Evolutionary conservation across 108 stramenopile species (phyloP).

Genomic region (Cylindrotheca fusiformis): DNA sequence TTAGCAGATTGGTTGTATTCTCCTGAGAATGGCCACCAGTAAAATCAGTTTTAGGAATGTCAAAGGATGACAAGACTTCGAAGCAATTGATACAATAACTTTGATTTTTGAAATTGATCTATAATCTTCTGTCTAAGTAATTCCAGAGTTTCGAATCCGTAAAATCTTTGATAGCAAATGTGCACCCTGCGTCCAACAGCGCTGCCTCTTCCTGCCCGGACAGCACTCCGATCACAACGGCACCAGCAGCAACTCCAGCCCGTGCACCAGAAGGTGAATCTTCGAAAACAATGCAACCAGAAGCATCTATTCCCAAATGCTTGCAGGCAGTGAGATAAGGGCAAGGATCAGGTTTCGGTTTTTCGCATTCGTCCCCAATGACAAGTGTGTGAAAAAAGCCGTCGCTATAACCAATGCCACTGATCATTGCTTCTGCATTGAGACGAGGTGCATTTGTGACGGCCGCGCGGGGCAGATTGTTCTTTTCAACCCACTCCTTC

Average conservation of each 20-base stretch:
- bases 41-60: background rate
- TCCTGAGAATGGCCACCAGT: background rate
- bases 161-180: conserved; percentile 7
- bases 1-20: too few species aligned
- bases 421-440: conserved; percentile 27
- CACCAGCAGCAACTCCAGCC: conserved; percentile 29
- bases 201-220: conserved; percentile 22
- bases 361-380: conserved; percentile 33
- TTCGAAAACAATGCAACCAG: conserved; percentile 25
- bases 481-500: conserved; percentile 8
- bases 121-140: too few species aligned
- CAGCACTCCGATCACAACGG: conserved; percentile 18
- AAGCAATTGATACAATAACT: background rate
- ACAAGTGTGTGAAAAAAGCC: conserved; percentile 9
- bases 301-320: background rate
- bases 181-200: conserved; percentile 16
- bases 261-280: conserved; percentile 34
- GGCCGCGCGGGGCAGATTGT: conserved; percentile 7
- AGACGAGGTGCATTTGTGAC: conserved; percentile 32
- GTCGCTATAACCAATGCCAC: conserved; percentile 5
- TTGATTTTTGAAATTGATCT: background rate
- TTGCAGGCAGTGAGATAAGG: conserved; percentile 26
- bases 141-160: conserved; percentile 19
- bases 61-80: background rate
- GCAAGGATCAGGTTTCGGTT: conserved; percentile 20